Conservation (phyloP, 2,329 filamentous ascomycete species). For the Phoma sp. region DNA sequence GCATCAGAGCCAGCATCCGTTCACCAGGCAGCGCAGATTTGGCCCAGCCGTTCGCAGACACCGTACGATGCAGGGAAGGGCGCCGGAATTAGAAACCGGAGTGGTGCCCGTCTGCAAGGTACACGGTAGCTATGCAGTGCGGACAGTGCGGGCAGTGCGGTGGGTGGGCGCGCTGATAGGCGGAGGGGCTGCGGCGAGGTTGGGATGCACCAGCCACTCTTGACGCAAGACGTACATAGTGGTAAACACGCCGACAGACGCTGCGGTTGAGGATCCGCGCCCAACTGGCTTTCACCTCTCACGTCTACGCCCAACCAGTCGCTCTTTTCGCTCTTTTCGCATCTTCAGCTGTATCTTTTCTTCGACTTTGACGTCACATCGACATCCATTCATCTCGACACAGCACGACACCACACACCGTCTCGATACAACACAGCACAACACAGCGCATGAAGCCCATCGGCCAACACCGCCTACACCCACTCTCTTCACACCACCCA, state of each 20-base stretch:
- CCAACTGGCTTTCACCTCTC: background rate
- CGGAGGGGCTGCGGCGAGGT: conserved; percentile 13
- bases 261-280: conserved; percentile 4
- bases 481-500: background rate
- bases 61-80: too few relatives aligned
- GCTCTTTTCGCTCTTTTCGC: conserved; percentile 2
- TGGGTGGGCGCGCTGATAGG: background rate
- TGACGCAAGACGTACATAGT: conserved; percentile 3
- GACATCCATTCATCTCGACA: background rate
- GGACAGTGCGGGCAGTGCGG: background rate
- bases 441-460: background rate
- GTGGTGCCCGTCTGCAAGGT: conserved; percentile 8
- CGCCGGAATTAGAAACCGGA: too few relatives aligned
- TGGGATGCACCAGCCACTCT: conserved; percentile 14
- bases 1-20: too few relatives aligned
- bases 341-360: too few relatives aligned
- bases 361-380: too few relatives aligned
- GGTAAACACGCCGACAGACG: conserved; percentile 5
- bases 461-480: background rate
- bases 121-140: background rate
- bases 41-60: too few relatives aligned
- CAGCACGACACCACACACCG: background rate
- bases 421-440: background rate
- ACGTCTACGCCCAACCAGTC: conserved; percentile 9
- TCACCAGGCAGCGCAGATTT: too few relatives aligned